These are phyloP conservation scores for Pulicaria dysenterica DNA, from an alignment of 129 eudicot genomes.

Conservation along the genomic window DNA sequence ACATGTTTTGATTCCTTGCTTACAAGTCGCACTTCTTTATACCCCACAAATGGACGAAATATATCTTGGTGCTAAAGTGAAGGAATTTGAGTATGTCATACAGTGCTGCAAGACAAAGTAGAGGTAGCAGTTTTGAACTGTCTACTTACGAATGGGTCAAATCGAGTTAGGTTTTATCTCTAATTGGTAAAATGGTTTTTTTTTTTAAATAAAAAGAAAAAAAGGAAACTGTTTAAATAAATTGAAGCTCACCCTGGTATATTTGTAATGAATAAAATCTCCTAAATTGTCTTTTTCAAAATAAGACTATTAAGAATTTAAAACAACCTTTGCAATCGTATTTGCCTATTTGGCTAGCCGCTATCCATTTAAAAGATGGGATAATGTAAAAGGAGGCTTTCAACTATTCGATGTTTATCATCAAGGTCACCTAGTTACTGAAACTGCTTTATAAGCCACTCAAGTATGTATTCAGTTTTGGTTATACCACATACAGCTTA, in stretches of 20 bases:
- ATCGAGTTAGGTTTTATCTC: not conserved
- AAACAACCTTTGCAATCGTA: not conserved
- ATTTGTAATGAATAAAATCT: not conserved
- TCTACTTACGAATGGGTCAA: not conserved
- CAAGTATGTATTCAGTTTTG: no score
- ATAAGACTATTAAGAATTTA: not conserved
- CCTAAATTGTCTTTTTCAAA: not conserved
- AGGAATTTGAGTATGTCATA: constrained; percentile 29
- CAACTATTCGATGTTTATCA: no score
- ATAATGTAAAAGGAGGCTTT: not conserved
- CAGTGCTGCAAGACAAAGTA: not conserved
- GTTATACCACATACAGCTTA: no score
- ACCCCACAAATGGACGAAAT: constrained; percentile 80
- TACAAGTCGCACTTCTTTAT: constrained; percentile 67
- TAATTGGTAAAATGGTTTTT: not conserved
- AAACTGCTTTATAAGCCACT: no score
- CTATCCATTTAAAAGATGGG: not conserved
- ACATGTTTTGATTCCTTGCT: constrained; percentile 69
- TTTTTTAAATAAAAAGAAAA: not conserved
- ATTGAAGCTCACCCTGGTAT: not conserved
- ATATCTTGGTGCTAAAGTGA: constrained; percentile 47
- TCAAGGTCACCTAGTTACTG: no score
- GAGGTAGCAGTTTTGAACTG: not conserved
- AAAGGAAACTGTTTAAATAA: not conserved
- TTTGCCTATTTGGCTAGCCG: not conserved